Conservation (phyloP, 2,329 filamentous ascomycete species). For the Pseudogymnoascus sp. region DNA sequence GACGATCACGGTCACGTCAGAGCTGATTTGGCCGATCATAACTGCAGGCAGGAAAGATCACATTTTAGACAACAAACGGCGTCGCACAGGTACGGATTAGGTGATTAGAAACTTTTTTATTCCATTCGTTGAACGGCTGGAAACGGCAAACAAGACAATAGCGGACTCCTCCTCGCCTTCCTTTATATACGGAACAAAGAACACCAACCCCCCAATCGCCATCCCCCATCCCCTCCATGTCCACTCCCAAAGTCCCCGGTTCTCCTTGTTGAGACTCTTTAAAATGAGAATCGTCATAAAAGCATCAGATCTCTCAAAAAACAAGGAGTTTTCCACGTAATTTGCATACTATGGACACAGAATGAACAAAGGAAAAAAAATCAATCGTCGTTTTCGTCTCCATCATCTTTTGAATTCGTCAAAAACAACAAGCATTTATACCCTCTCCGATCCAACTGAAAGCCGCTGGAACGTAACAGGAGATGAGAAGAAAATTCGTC, state of each 20-base stretch:
- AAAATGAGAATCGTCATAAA: background rate
- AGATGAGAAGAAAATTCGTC: conserved; percentile 3
- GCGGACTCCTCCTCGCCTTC: background rate
- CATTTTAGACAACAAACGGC: background rate
- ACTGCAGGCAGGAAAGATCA: background rate
- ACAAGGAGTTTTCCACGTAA: conserved; percentile 1
- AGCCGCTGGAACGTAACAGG: background rate
- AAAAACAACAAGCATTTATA: background rate
- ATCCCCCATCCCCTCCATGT: background rate
- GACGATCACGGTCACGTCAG: background rate
- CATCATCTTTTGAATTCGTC: conserved; percentile 4
- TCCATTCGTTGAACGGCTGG: background rate
- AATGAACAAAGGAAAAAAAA: background rate
- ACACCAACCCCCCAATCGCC: background rate
- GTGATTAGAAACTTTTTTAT: background rate
- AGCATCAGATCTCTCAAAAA: background rate
- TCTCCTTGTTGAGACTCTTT: background rate
- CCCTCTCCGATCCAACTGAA: background rate
- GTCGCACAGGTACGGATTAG: background rate
- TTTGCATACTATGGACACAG: background rate
- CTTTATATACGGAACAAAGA: conserved; percentile 1
- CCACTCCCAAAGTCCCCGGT: background rate
- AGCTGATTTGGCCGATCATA: background rate
- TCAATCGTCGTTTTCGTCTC: background rate
- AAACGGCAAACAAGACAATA: background rate